Percentiles rank a stretch among this genome's conserved stretches.
phyloP scores from a whole-genome alignment of 169 alveolate species.

The Plasmodium fragile region DNA sequence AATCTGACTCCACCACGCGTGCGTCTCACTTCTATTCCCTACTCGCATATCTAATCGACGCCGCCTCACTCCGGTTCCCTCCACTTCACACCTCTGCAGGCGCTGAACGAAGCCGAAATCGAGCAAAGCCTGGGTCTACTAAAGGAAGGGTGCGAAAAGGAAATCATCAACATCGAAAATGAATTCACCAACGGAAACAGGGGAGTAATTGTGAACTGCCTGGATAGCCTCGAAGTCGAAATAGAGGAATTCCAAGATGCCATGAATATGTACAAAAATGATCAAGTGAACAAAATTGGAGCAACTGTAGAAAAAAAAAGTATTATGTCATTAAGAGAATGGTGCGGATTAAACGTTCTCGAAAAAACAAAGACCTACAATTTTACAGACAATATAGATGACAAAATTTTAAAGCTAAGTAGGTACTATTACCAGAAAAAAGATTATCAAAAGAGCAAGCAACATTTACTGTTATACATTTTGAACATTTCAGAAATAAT shows the following conservation, averaged over 20 bases:
- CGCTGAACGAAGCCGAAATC: constrained; percentile 76
- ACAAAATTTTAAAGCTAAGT: constrained; percentile 80
- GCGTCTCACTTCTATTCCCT: neutral
- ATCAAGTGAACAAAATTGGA: constrained; percentile 80
- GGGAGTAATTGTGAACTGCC: constrained; percentile 58
- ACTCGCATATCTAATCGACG: neutral
- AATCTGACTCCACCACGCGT: neutral
- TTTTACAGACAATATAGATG: constrained; percentile 79
- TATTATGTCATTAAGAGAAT: constrained; percentile 79
- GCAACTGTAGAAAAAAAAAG: constrained; percentile 79
- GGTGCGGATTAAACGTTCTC: constrained; percentile 67
- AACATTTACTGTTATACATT: constrained; percentile 80
- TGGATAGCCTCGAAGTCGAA: constrained; percentile 55
- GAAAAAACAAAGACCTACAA: constrained; percentile 66
- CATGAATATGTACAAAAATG: constrained; percentile 78
- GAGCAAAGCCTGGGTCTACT: constrained; percentile 39
- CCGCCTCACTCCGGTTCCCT: neutral
- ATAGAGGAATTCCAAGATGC: constrained; percentile 82
- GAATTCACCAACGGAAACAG: constrained; percentile 70
- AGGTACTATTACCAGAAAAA: constrained; percentile 82
- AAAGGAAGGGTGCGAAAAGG: constrained; percentile 59
- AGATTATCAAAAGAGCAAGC: constrained; percentile 83
- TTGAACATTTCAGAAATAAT: constrained; percentile 83
- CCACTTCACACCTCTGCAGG: constrained; percentile 13
- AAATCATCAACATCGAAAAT: constrained; percentile 39